These are phyloP conservation scores for Cardamine chenopodiifolia DNA, from an alignment of 345 rosid genomes.

Conservation along the genomic window DNA sequence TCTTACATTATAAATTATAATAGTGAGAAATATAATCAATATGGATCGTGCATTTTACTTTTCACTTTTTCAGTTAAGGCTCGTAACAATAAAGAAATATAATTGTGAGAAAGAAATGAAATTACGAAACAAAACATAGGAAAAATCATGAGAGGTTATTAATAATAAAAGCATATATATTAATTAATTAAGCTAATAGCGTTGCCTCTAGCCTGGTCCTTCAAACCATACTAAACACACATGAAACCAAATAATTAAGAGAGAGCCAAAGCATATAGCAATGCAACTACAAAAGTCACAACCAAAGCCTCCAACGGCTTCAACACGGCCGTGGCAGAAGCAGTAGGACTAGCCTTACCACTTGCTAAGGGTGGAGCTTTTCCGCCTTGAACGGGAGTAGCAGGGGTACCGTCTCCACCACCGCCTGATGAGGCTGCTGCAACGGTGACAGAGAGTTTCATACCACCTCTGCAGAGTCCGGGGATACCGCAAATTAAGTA, in stretches of 20 bases:
- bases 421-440: conserved; percentile 35
- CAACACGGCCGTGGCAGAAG: conserved; percentile 32
- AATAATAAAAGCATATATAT: conserved; percentile 19
- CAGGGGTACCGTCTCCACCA: background rate
- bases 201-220: conserved; percentile 47
- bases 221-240: conserved; percentile 22
- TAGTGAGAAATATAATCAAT: background rate
- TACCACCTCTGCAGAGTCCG: conserved; percentile 73
- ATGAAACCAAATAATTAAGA: background rate
- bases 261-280: conserved; percentile 27
- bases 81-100: conserved; percentile 2
- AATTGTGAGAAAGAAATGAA: background rate
- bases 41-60: background rate
- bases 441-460: conserved; percentile 68
- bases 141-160: conserved; percentile 19
- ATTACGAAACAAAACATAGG: conserved; percentile 2
- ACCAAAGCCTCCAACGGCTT: conserved; percentile 37
- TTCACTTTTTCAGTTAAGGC: background rate
- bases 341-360: conserved; percentile 24
- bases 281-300: conserved; percentile 26
- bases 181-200: conserved; percentile 35
- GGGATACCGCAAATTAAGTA: conserved; percentile 69
- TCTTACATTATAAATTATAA: background rate
- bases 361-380: background rate
- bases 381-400: background rate